phyloP scores from a whole-genome alignment of 106 monocot species.

The Narthecium ossifragum region DNA sequence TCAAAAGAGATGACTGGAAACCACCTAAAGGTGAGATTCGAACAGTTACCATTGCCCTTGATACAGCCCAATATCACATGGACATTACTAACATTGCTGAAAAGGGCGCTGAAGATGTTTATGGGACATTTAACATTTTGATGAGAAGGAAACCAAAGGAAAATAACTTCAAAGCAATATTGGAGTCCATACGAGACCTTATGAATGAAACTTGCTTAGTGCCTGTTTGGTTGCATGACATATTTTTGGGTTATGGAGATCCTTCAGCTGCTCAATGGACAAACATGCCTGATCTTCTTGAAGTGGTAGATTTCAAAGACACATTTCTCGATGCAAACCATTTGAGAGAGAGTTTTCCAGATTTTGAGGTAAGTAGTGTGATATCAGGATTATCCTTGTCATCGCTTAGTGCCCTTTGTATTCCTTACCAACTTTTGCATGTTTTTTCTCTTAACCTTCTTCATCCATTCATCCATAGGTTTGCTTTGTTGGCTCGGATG shows the following conservation, averaged over 20 bases:
- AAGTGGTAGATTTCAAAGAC: conserved; percentile 91
- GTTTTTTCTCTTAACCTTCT: not conserved
- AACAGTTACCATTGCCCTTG: conserved; percentile 77
- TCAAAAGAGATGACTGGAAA: conserved; percentile 99
- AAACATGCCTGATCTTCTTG: conserved; percentile 98
- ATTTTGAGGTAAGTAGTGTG: conserved; percentile 55
- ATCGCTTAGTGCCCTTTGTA: too few relatives aligned
- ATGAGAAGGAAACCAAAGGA: conserved; percentile 99
- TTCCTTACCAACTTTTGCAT: too few relatives aligned
- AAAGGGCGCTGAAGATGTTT: conserved; percentile 74
- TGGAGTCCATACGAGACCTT: conserved; percentile 95
- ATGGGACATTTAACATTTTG: conserved; percentile 87
- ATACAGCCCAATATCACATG: conserved; percentile 96
- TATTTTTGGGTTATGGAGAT: conserved; percentile 98
- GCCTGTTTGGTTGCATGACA: conserved; percentile 94
- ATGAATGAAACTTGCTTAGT: conserved; percentile 98
- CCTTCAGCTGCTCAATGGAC: conserved; percentile 99
- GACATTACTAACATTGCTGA: conserved; percentile 71
- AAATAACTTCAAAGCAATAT: conserved; percentile 97
- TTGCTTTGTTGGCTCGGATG: conserved; percentile 58
- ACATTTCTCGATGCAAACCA: conserved; percentile 93
- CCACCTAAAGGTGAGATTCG: conserved; percentile 98
- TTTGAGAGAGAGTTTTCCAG: conserved; percentile 72
- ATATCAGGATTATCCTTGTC: too few relatives aligned
- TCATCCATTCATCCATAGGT: conserved; percentile 37